Evolutionary conservation across 139 green algal species (phyloP), one percentile per base, ranked within the genome.

Genomic region (Closterium sp.): DNA sequence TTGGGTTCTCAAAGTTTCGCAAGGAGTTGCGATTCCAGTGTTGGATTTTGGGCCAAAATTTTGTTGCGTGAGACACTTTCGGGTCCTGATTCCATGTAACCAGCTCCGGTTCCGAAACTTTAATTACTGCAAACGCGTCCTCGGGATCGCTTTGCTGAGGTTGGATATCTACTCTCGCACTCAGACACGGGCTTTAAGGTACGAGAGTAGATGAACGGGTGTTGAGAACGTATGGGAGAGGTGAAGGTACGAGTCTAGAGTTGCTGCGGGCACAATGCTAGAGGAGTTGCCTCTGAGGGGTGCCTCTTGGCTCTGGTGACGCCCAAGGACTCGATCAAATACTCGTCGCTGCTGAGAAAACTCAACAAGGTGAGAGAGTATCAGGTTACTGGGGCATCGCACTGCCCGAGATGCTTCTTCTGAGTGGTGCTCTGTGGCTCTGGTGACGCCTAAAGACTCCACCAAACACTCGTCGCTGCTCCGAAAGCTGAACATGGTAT

Each of bases 221-320:
- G n/a, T n/a, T n/a, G n/a, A n/a, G n/a, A n/a, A n/a, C n/a, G n/a
- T n/a, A n/a, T n/a, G n/a, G n/a, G 28, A 12, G 81, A 12, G 28
- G 81, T 3, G 1, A 31, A 16, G 5, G 76, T n/a, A 4, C 9
- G 76, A 31, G 25, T 55, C 36, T 55, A 12, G 36, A 55, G 4
- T 55, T 55, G 4, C 28, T n/a, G 76, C 8, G 4, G 95, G 1
- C 94, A 97, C 25, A 6, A 5, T 12, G 96, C 95, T 10, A 66
- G 38, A 66, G 38, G 2, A 8, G 16, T 1, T 0, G 94, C 92
- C 1, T 91, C 55, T 1, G 96, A 97, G 43, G 98, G 98, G 31
- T 87, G 97, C 16, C 92, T 91, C 88, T 88, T 99, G 0, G 94
- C 95, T 1, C 91, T 99, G 30, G 97, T 99, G 3, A 94, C 94